Evolutionary conservation across 2,329 filamentous ascomycete genomes (phyloP), one percentile per base, ranked within the genome.

Genomic region (Allantophomopsis cytisporea): DNA sequence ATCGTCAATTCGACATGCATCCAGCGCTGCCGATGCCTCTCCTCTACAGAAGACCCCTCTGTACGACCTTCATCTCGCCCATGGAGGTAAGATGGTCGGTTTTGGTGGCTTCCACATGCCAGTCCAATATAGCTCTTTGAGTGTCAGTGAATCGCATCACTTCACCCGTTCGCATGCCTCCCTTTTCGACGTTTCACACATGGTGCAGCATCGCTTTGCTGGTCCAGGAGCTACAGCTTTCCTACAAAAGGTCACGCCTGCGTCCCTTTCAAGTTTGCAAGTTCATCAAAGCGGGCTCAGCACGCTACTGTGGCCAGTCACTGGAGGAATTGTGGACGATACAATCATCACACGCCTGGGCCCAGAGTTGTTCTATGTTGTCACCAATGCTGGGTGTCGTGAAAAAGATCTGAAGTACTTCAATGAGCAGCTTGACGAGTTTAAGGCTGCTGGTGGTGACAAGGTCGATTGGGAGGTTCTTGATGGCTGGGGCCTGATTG

Each of bases 31-130:
- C 18, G 45, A 50, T 23, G 45, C 52, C 13, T 47, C 45, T 6
- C 54, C 57, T 15, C 64, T 73, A 46, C 65, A 60, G 51, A 80
- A 71, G 61, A 93, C 85, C 2, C 77, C 80, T 20, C 68, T 95
- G 16, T 83, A 89, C 60, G 78, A 86, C 51, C 66, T 93, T 16
- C 83, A 94, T 59, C 54, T 88, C 45, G 69, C 74, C 42, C 68
- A 84, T 55, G 85, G 85, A 49, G 91, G 73, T 49, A 95, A 94
- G 65, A 91, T 96, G 76, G 89, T 95, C 37, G 84, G 86, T n/a
- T 98, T 95, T 62, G 89, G 84, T 46, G 87, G 86, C 49, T 94
- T 80, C 65, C 69, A 75, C 50, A 95, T 98, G 86, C 91, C 91
- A 7, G 78, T 98, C 35, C 83, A 91, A 60, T 98, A 96, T 65